phyloP scores from a whole-genome alignment of 2,329 filamentous ascomycete genomes.

The Arthrobotrys sinensis region DNA sequence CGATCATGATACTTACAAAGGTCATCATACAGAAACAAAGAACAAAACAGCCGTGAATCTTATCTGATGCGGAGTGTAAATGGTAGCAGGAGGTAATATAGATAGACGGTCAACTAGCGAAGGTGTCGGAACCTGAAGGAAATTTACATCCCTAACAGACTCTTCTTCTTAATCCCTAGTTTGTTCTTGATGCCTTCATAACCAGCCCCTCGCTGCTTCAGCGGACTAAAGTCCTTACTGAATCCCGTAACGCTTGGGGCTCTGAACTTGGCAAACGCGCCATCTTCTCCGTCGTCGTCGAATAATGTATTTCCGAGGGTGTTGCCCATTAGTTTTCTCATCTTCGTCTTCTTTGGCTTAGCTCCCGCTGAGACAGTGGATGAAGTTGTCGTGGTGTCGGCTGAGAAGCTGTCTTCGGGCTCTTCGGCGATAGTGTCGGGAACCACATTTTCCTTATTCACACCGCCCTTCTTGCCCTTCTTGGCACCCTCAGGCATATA shows the following conservation, averaged over 20 bases:
- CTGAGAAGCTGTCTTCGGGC: constrained; percentile 42
- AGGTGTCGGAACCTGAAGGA: no score
- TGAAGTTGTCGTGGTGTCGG: constrained; percentile 65
- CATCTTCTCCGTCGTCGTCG: constrained; percentile 77
- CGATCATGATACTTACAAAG: constrained; percentile 58
- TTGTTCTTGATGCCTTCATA: constrained; percentile 51
- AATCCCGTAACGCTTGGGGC: constrained; percentile 56
- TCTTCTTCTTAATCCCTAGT: constrained; percentile 52
- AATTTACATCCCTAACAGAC: constrained; percentile 8
- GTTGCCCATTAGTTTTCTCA: constrained; percentile 78
- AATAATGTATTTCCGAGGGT: constrained; percentile 78
- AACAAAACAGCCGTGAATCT: not conserved
- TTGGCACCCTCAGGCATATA: constrained; percentile 65
- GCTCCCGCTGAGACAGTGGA: constrained; percentile 61
- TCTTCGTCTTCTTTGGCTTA: constrained; percentile 72
- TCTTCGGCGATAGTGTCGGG: constrained; percentile 48
- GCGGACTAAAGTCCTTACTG: constrained; percentile 62
- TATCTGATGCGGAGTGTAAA: no score
- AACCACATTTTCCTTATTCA: constrained; percentile 64
- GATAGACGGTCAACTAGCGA: no score
- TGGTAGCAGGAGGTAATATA: no score
- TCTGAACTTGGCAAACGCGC: constrained; percentile 55
- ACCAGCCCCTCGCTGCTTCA: constrained; percentile 64
- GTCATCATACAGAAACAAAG: not conserved
- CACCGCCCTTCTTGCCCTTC: constrained; percentile 46